phyloP scores from a whole-genome alignment of 352 stramenopile genomes.

The Phytophthora ohioensis region DNA sequence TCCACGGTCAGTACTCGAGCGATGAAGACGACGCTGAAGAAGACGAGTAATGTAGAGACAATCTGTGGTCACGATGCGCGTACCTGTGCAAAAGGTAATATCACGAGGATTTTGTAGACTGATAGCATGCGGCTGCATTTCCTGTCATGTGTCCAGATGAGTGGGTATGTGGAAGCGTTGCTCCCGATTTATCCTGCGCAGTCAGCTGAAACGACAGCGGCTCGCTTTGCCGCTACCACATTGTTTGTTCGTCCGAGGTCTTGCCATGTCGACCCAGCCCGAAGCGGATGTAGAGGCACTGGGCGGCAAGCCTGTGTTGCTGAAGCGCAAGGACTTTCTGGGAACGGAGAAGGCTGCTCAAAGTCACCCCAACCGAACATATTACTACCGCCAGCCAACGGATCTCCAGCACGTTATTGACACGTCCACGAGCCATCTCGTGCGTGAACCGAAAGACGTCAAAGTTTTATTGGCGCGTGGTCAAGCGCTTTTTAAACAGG shows the following conservation, averaged over 20 bases:
- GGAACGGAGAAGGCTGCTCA: slow-evolving; percentile 69
- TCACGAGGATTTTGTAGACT: slow-evolving; percentile 8
- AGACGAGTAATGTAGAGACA: slow-evolving; percentile 43
- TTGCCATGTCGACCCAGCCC: slow-evolving; percentile 46
- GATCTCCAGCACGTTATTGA: slow-evolving; percentile 85
- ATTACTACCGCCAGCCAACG: slow-evolving; percentile 78
- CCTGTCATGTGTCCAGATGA: background rate
- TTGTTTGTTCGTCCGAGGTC: slow-evolving; percentile 10
- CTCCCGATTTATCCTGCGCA: slow-evolving; percentile 24
- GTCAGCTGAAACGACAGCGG: slow-evolving; percentile 29
- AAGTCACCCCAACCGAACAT: slow-evolving; percentile 73
- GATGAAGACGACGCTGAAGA: slow-evolving; percentile 79
- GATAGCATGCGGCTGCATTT: background rate
- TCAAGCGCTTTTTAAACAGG: slow-evolving; percentile 84
- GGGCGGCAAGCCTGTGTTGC: slow-evolving; percentile 42
- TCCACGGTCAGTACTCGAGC: slow-evolving; percentile 79
- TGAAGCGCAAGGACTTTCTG: slow-evolving; percentile 88
- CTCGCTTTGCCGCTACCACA: background rate
- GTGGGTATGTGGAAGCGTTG: background rate
- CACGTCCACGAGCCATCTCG: slow-evolving; percentile 72
- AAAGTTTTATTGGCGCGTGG: slow-evolving; percentile 80
- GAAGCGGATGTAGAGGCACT: slow-evolving; percentile 42
- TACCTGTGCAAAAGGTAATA: slow-evolving; percentile 16
- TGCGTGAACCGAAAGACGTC: slow-evolving; percentile 59
- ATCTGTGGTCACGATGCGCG: slow-evolving; percentile 6